Evolutionary conservation across 2,329 filamentous ascomycete genomes (phyloP), one percentile per base, ranked within the genome.

Genomic region (Ceratocystis destructans): DNA sequence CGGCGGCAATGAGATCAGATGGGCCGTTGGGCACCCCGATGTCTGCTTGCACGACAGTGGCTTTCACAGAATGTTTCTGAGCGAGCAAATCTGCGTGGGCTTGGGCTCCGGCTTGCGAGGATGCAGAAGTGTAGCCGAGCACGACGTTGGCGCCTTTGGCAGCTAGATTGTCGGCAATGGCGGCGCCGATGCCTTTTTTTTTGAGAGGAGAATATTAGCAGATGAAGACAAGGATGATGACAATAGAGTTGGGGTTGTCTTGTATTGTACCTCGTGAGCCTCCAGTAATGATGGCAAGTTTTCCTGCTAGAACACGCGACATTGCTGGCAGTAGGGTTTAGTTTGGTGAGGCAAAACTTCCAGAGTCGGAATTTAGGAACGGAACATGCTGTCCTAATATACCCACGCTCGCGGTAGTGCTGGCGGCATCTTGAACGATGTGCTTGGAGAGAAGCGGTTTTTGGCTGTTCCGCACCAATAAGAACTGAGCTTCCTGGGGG

Each of bases 251-350:
- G 48, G 48, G 20, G 22, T 53, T 48, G 46, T 48, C 17, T 22
- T 48, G 46, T 15, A 22, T 15, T 57, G 22, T 79, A 89, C 89
- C 88, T 79, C 90, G 79, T 67, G 89, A 90, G 68, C 85, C 87
- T 66, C 90, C 90, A 1, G 90, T 94, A 61, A 94, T 80, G 70
- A 95, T 86, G 64, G 83, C 89, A 64, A 92, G 79, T 75, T 91
- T 91, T 70, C 88, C 88, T 73, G 89, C 84, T n/a, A 87, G 78
- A 62, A 75, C 72, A 48, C 75, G 76, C 70, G 76, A 69, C 76
- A 78, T 78, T 66, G 62, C 69, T 68, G 59, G 59, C 50, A 53
- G n/a, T 48, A 17, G 8, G 31, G 28, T 33, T n/a, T 37, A 6
- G 28, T 59, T 33, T 48, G 17, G 28, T 5, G 31, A 50, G 22